Conservation (phyloP, 441 rosid genomes). For the Euphorbia neoarborescens region DNA sequence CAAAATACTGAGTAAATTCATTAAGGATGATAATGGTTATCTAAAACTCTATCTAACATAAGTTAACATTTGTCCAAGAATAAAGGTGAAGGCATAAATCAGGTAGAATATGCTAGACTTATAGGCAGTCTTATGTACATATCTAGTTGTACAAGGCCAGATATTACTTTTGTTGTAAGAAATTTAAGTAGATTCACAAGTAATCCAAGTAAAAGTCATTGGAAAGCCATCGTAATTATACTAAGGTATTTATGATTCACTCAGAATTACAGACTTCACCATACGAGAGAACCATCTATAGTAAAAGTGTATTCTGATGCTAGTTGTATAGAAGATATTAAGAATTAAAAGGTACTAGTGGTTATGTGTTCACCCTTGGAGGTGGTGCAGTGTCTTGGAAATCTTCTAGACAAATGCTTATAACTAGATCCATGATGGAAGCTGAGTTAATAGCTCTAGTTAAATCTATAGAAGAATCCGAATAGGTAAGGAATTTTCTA, state of each 20-base stretch:
- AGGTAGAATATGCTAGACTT: not conserved
- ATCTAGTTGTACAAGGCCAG: not conserved
- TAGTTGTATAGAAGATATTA: not conserved
- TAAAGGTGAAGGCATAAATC: not conserved
- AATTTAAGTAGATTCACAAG: not conserved
- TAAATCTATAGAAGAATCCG: not conserved
- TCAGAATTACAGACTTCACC: not conserved
- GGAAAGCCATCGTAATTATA: not conserved
- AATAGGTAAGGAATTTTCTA: not conserved
- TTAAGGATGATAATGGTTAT: too few species aligned
- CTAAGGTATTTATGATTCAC: not conserved
- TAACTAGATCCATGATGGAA: not conserved
- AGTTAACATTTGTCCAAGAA: not conserved
- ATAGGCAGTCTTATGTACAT: not conserved
- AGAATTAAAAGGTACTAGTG: not conserved
- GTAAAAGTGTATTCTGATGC: not conserved
- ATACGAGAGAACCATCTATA: not conserved
- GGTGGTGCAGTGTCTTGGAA: slow-evolving; percentile 3
- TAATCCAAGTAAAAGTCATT: not conserved
- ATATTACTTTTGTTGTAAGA: not conserved
- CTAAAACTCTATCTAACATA: too few species aligned
- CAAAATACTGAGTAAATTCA: not conserved
- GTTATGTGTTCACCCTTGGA: slow-evolving; percentile 4
- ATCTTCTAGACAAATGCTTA: slow-evolving; percentile 11
- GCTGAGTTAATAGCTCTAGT: not conserved